Conservation (phyloP, 1,284 basidiomycete species). For the Cryptococcus sp. region DNA sequence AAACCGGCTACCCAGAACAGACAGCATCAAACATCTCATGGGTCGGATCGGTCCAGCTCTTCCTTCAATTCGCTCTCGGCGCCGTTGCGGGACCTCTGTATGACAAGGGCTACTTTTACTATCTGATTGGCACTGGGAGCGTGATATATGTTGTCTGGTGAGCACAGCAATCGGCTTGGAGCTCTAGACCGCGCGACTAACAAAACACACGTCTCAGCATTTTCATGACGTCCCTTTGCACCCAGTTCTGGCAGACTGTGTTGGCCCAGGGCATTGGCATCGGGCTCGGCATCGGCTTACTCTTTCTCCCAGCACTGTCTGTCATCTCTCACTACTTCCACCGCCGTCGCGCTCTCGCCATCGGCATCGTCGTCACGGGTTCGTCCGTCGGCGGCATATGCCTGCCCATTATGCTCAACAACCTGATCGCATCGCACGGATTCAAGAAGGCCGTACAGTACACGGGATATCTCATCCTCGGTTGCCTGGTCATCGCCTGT, state of each 20-base stretch:
- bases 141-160: conserved; percentile 55
- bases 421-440: conserved; percentile 27
- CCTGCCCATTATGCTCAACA: conserved; percentile 40
- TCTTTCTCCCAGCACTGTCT: conserved; percentile 58
- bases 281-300: conserved; percentile 48
- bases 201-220: conserved; percentile 37
- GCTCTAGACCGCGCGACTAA: neutral
- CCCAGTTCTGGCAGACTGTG: conserved; percentile 60
- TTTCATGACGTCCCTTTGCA: conserved; percentile 62
- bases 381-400: conserved; percentile 49
- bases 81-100: conserved; percentile 61
- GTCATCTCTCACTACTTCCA: conserved; percentile 60
- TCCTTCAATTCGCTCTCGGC: conserved; percentile 54
- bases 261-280: conserved; percentile 30
- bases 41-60: conserved; percentile 70
- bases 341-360: conserved; percentile 31
- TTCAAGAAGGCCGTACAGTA: conserved; percentile 31
- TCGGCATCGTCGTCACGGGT: conserved; percentile 37
- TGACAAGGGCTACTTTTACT: conserved; percentile 61
- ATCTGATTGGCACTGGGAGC: conserved; percentile 56
- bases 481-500: conserved; percentile 20
- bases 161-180: conserved; percentile 3
- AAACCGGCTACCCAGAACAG: conserved; percentile 22
- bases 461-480: conserved; percentile 31
- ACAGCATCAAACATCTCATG: conserved; percentile 56